phyloP scores from a whole-genome alignment of 2,329 filamentous ascomycete genomes.

The Penicillium sp. region DNA sequence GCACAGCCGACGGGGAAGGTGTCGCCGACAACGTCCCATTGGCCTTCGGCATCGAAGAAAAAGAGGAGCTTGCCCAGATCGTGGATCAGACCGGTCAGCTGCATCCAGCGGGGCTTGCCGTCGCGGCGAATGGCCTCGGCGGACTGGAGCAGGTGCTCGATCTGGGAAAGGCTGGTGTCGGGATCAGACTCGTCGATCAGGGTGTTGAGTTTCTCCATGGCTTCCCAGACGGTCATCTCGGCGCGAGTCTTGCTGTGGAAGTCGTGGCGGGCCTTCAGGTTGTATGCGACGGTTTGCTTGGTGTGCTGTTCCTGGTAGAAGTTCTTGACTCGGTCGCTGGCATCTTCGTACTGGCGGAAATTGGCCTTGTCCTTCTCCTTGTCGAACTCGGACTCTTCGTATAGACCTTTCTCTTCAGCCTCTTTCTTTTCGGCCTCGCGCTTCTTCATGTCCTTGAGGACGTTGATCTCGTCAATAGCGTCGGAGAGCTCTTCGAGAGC shows the following conservation, averaged over 20 bases:
- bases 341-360: slow-evolving; percentile 80
- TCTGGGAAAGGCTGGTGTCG: slow-evolving; percentile 82
- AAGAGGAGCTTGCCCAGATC: slow-evolving; percentile 49
- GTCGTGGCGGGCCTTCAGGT: slow-evolving; percentile 72
- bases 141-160: slow-evolving; percentile 83
- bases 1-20: slow-evolving; percentile 50
- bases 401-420: slow-evolving; percentile 37
- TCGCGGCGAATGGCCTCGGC: slow-evolving; percentile 87
- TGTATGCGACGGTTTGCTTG: slow-evolving; percentile 66
- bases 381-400: slow-evolving; percentile 67
- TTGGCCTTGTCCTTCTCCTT: slow-evolving; percentile 73
- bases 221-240: slow-evolving; percentile 84
- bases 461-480: slow-evolving; percentile 60
- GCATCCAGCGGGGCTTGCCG: slow-evolving; percentile 52
- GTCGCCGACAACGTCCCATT: slow-evolving; percentile 87
- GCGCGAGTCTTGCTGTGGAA: slow-evolving; percentile 68
- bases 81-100: slow-evolving; percentile 50
- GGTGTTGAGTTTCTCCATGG: slow-evolving; percentile 88
- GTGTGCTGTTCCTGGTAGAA: slow-evolving; percentile 75
- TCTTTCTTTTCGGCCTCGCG: slow-evolving; percentile 55
- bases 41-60: slow-evolving; percentile 71
- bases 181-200: slow-evolving; percentile 90
- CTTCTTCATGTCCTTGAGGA: slow-evolving; percentile 57
- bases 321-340: slow-evolving; percentile 79
- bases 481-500: slow-evolving; percentile 61